phyloP scores from a whole-genome alignment of 2,329 filamentous ascomycete genomes.

The Colletotrichum trifolii region DNA sequence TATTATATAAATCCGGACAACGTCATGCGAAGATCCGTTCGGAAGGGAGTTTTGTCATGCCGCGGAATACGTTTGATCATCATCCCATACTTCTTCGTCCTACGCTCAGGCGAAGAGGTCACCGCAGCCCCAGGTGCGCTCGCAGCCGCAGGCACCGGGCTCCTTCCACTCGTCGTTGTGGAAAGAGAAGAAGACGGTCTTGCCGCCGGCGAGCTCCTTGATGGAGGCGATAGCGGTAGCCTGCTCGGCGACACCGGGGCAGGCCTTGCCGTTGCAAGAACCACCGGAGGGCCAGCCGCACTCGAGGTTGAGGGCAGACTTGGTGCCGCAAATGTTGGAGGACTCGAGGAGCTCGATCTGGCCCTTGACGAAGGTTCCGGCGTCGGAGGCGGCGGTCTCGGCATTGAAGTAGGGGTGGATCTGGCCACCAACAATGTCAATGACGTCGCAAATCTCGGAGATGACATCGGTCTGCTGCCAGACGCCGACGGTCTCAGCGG shows the following conservation, averaged over 20 bases:
- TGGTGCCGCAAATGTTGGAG: conserved; percentile 71
- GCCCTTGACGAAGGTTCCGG: conserved; percentile 79
- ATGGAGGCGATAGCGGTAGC: conserved; percentile 78
- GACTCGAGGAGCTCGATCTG: conserved; percentile 78
- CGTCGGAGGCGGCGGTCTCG: conserved; percentile 68
- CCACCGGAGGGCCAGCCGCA: conserved; percentile 87
- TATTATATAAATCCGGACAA: background rate
- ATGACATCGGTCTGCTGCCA: conserved; percentile 74
- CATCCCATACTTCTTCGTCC: too few species aligned
- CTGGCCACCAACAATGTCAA: conserved; percentile 87
- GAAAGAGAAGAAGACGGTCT: conserved; percentile 85
- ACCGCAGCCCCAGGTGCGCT: conserved; percentile 82
- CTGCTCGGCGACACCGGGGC: conserved; percentile 77
- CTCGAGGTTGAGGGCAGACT: conserved; percentile 85
- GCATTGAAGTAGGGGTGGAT: conserved; percentile 96
- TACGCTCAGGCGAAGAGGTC: conserved; percentile 53
- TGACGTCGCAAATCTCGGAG: conserved; percentile 72
- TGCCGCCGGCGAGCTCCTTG: conserved; percentile 70
- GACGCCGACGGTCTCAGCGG: conserved; percentile 84
- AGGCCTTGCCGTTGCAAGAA: conserved; percentile 75
- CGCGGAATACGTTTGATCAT: conserved; percentile 8
- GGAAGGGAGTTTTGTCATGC: background rate
- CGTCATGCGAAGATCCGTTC: background rate
- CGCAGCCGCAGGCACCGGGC: conserved; percentile 74
- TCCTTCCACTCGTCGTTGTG: conserved; percentile 86